Percentiles rank a stretch among this genome's conserved stretches.
phyloP scores from a whole-genome alignment of 2,329 filamentous ascomycete genomes.

The Stagonosporopsis tanaceti region DNA sequence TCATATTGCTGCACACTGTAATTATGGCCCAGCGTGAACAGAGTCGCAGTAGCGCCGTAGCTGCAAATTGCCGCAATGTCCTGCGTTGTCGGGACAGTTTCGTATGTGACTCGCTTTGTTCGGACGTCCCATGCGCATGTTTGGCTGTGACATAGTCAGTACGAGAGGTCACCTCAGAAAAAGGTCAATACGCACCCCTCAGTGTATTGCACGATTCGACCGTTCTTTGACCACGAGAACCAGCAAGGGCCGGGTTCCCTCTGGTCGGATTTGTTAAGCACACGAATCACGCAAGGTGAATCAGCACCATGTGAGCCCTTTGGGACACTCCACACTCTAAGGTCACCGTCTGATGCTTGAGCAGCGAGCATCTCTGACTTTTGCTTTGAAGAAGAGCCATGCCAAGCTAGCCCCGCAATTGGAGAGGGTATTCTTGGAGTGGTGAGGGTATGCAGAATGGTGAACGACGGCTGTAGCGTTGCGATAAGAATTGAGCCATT shows the following conservation, averaged over 20 bases:
- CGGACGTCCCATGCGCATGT: constrained; percentile 96
- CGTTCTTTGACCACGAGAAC: constrained; percentile 99
- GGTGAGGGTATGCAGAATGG: constrained; percentile 89
- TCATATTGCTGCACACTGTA: constrained; percentile 96
- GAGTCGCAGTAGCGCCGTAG: constrained; percentile 86
- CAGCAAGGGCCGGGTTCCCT: constrained; percentile 82
- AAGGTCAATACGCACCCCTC: constrained; percentile 73
- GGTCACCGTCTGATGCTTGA: constrained; percentile 88
- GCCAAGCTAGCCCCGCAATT: constrained; percentile 89
- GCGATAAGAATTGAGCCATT: constrained; percentile 95
- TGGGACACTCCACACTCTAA: constrained; percentile 95
- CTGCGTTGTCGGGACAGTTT: constrained; percentile 84
- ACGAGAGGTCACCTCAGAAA: constrained; percentile 17
- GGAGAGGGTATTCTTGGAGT: constrained; percentile 85
- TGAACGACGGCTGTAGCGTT: constrained; percentile 88
- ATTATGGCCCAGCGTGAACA: constrained; percentile 89
- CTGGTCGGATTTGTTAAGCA: constrained; percentile 81
- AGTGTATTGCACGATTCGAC: constrained; percentile 89
- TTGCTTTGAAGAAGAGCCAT: constrained; percentile 93
- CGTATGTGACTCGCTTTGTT: constrained; percentile 95
- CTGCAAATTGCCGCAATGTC: constrained; percentile 83
- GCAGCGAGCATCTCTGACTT: constrained; percentile 98
- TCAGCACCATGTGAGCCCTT: constrained; percentile 76
- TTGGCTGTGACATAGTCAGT: constrained; percentile 63
- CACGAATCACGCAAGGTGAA: constrained; percentile 85